A percentile compares a stretch with the other conserved stretches of the same genome.
These are phyloP conservation scores for Sporothrix pallida DNA, from an alignment of 2,329 filamentous ascomycete genomes.

Conservation along the genomic window DNA sequence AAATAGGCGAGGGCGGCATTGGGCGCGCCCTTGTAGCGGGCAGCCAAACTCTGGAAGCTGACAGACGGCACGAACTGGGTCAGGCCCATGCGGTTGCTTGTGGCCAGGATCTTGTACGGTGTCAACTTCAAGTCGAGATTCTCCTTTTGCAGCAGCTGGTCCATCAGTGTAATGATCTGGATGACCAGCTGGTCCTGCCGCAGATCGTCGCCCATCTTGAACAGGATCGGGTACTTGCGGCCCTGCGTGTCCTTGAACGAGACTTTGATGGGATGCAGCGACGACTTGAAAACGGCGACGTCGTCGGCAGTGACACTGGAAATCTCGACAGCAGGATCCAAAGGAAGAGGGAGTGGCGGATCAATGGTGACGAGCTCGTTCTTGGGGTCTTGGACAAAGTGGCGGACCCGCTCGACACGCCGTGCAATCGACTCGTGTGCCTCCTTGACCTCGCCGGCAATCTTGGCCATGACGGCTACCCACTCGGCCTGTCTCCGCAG, in stretches of 20 bases:
- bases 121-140: conserved; percentile 94
- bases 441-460: conserved; percentile 85
- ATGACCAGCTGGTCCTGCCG: conserved; percentile 97
- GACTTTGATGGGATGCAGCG: conserved; percentile 86
- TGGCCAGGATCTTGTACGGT: conserved; percentile 95
- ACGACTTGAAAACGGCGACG: conserved; percentile 93
- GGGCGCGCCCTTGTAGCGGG: conserved; percentile 71
- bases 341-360: conserved; percentile 81
- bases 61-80: conserved; percentile 92
- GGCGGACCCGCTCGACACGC: conserved; percentile 85
- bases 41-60: conserved; percentile 79
- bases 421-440: conserved; percentile 77
- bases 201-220: conserved; percentile 96
- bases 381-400: conserved; percentile 82
- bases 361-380: conserved; percentile 86
- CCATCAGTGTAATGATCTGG: conserved; percentile 97
- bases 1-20: conserved; percentile 81
- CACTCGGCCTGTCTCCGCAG: conserved; percentile 88
- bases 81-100: conserved; percentile 84
- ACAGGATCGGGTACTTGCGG: conserved; percentile 86
- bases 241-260: conserved; percentile 83
- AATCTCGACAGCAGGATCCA: conserved; percentile 83
- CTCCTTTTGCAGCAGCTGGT: conserved; percentile 91
- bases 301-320: conserved; percentile 78
- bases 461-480: conserved; percentile 82